A percentile compares a stretch with the other conserved stretches of the same genome.
phyloP scores from a whole-genome alignment of 163 green algal species.

The Scenedesmus sp. region DNA sequence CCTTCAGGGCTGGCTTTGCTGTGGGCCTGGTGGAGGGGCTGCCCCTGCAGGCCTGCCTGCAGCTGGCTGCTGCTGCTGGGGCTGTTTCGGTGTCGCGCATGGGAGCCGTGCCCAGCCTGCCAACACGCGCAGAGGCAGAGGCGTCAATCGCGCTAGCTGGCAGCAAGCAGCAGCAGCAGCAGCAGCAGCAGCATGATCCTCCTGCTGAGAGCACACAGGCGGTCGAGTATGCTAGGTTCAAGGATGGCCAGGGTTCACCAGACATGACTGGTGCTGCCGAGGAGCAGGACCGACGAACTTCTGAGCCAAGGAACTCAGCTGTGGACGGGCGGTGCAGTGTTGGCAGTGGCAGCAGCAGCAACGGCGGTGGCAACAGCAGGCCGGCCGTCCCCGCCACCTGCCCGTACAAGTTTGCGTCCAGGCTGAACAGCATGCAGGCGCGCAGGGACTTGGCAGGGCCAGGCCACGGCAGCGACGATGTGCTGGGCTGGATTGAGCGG shows the following conservation, averaged over 20 bases:
- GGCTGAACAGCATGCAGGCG: constrained; percentile 78
- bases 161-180: not conserved
- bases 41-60: constrained; percentile 54
- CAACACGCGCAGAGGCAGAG: constrained; percentile 60
- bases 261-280: not conserved
- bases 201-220: not conserved
- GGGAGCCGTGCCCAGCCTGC: constrained; percentile 74
- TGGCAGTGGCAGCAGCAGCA: constrained; percentile 24
- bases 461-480: not conserved
- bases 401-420: constrained; percentile 66
- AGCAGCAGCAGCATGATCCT: not conserved
- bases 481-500: constrained; percentile 62
- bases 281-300: not conserved
- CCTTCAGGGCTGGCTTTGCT: constrained; percentile 83
- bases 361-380: not conserved
- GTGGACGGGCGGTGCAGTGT: not conserved
- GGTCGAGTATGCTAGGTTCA: not conserved
- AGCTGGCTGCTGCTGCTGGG: constrained; percentile 67
- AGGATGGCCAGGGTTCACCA: not conserved
- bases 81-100: constrained; percentile 67
- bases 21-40: constrained; percentile 74
- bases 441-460: constrained; percentile 55
- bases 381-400: constrained; percentile 7
- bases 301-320: not conserved
- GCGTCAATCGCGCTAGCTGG: constrained; percentile 51